Evolutionary conservation across 352 stramenopile species (phyloP).

Genomic region (Ophiocytium majus): DNA sequence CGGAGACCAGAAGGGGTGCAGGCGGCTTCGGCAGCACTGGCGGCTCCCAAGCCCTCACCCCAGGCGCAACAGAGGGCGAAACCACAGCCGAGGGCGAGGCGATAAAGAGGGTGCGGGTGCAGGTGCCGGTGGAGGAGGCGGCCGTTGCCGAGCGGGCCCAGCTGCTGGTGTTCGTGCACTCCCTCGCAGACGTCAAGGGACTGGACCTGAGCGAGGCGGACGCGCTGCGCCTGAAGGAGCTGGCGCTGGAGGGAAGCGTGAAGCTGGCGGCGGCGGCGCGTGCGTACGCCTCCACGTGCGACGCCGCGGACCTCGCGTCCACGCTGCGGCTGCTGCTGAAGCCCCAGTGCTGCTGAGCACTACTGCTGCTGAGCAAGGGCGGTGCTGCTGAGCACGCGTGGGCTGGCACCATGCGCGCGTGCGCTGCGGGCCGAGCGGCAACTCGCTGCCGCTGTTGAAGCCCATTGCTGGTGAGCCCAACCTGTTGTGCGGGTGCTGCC

Average conservation of each 20-base stretch:
- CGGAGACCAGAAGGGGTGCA: conserved; percentile 83
- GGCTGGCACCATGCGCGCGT: too few relatives aligned
- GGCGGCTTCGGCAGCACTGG: conserved; percentile 94
- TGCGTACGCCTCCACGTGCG: not conserved
- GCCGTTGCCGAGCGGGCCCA: not conserved
- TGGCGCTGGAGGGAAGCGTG: not conserved
- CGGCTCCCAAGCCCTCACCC: not conserved
- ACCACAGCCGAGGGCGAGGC: not conserved
- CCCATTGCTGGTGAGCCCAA: too few relatives aligned
- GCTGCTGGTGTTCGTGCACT: not conserved
- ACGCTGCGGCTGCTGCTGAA: not conserved
- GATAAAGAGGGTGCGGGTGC: not conserved
- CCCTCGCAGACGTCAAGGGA: not conserved
- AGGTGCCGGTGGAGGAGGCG: not conserved
- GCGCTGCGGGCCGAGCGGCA: too few relatives aligned
- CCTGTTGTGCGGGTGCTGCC: too few relatives aligned
- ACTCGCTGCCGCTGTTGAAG: too few relatives aligned
- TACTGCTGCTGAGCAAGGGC: too few relatives aligned
- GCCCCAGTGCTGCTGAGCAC: too few relatives aligned
- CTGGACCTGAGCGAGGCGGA: conserved; percentile 1
- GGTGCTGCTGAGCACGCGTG: too few relatives aligned
- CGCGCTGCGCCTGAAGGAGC: not conserved
- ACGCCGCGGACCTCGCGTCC: not conserved
- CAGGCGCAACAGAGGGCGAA: not conserved
- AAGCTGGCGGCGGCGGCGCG: not conserved